Conservation (phyloP, 2,329 filamentous ascomycete genomes). For the Monilinia fructicola region DNA sequence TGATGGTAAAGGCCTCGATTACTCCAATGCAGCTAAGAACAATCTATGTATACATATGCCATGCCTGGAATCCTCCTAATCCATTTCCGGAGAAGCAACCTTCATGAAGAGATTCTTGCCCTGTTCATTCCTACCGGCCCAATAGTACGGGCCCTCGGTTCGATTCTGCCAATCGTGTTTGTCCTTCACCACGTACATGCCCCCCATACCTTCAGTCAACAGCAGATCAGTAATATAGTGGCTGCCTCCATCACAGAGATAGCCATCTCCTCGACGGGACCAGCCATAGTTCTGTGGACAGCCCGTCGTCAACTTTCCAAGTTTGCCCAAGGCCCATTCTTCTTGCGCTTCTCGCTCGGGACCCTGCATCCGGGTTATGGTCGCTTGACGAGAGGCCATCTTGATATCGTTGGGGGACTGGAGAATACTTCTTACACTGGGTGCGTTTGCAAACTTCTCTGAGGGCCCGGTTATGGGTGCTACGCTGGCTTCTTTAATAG, state of each 20-base stretch:
- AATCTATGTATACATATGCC: neutral
- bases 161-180: conserved; percentile 20
- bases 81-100: neutral
- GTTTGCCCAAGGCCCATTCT: conserved; percentile 26
- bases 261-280: conserved; percentile 26
- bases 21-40: neutral
- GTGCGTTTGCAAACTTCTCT: neutral
- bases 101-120: conserved; percentile 14
- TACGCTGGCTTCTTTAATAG: neutral
- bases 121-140: neutral
- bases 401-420: conserved; percentile 5
- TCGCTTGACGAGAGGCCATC: conserved; percentile 29
- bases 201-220: conserved; percentile 30
- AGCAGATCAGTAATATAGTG: conserved; percentile 32
- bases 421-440: neutral
- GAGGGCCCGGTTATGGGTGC: neutral
- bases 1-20: neutral
- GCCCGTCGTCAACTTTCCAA: conserved; percentile 21
- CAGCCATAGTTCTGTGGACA: conserved; percentile 24
- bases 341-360: conserved; percentile 28
- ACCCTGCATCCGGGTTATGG: conserved; percentile 16
- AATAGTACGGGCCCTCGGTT: conserved; percentile 16
- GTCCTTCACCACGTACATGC: conserved; percentile 22
- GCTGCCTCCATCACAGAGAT: conserved; percentile 28
- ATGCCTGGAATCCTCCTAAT: neutral